Percentiles rank a stretch among this genome's conserved stretches.
Evolutionary conservation across 169 alveolate species (phyloP).

Genomic region (Plasmodium gonderi): DNA sequence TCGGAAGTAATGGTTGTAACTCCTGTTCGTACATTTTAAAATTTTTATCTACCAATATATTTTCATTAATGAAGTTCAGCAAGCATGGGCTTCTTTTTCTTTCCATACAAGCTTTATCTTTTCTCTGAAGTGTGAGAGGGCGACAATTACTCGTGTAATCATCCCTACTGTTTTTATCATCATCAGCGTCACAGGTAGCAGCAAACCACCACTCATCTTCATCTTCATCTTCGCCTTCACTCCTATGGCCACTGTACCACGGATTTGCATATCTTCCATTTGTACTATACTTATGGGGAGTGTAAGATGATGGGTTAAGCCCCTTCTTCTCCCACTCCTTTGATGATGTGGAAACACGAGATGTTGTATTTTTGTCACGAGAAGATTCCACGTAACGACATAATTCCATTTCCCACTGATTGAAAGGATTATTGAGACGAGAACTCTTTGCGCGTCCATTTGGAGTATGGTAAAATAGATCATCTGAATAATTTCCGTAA

Average conservation of each 20-base stretch:
- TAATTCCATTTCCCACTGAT: background rate
- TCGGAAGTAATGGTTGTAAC: slow-evolving; percentile 64
- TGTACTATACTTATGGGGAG: too few species aligned
- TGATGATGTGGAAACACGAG: too few species aligned
- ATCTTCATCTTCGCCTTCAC: background rate
- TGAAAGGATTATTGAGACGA: background rate
- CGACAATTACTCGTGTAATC: background rate
- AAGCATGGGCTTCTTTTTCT: background rate
- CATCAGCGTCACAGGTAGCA: background rate
- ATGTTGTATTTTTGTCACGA: too few species aligned
- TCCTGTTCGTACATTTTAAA: slow-evolving; percentile 46
- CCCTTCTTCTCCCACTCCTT: too few species aligned
- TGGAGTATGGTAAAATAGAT: background rate
- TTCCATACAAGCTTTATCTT: background rate
- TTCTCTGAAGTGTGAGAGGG: background rate
- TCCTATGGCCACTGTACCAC: too few species aligned
- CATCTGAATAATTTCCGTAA: slow-evolving; percentile 18
- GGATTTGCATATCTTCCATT: too few species aligned
- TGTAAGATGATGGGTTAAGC: too few species aligned
- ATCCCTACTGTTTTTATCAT: background rate
- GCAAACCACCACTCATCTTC: background rate
- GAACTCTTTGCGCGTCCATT: background rate
- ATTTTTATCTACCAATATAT: slow-evolving; percentile 51
- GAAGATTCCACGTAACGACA: background rate
- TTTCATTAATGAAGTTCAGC: slow-evolving; percentile 34